Evolutionary conservation across 179 eudicot species (phyloP).

Genomic region (Pouteria campechiana): DNA sequence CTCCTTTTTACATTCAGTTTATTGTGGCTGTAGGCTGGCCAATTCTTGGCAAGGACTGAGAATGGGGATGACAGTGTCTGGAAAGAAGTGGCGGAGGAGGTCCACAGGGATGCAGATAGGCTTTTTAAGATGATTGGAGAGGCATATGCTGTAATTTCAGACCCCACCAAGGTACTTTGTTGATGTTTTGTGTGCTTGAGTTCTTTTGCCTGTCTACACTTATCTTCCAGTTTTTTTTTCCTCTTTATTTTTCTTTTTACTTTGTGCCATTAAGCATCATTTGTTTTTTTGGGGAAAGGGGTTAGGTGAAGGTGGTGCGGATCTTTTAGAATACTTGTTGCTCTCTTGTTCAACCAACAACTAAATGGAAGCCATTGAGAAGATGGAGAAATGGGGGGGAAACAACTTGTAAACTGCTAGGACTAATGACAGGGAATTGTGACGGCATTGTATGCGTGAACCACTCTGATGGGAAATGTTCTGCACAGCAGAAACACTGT

Average conservation of each 20-base stretch:
- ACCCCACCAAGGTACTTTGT: conserved; percentile 53
- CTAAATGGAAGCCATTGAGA: no score
- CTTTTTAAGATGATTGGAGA: conserved; percentile 90
- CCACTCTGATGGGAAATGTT: no score
- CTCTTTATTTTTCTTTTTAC: neutral
- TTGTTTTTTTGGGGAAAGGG: no score
- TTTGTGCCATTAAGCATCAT: no score
- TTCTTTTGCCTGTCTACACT: neutral
- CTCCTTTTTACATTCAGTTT: neutral
- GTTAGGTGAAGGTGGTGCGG: no score
- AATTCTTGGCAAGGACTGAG: conserved; percentile 64
- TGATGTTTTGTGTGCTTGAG: neutral
- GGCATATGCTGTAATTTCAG: conserved; percentile 93
- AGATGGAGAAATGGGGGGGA: no score
- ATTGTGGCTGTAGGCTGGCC: conserved; percentile 53
- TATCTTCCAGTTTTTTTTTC: neutral
- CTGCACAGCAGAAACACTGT: no score
- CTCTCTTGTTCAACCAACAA: no score
- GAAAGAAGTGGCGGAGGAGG: conserved; percentile 66
- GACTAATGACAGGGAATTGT: no score
- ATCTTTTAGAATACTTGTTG: no score
- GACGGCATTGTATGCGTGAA: no score
- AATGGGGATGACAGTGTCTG: conserved; percentile 62
- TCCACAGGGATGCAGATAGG: conserved; percentile 71
- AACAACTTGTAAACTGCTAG: no score